These are phyloP conservation scores for Adansonia digitata DNA, from an alignment of 345 rosid genomes.

Conservation along the genomic window DNA sequence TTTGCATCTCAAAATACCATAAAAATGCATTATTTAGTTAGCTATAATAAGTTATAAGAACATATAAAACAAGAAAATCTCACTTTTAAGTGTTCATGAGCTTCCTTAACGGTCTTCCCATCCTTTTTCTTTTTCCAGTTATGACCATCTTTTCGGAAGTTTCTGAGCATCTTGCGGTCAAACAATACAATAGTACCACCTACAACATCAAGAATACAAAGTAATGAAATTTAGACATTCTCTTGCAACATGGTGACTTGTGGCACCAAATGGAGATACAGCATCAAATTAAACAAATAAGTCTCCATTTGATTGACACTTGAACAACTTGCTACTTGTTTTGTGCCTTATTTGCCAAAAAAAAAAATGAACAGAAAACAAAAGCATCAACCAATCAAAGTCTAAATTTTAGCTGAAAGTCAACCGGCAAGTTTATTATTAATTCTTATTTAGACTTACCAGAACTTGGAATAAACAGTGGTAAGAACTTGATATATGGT, in stretches of 20 bases:
- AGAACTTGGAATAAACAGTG: background rate
- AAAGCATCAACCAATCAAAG: background rate
- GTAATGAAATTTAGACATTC: background rate
- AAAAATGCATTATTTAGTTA: background rate
- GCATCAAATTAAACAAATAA: background rate
- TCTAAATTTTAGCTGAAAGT: background rate
- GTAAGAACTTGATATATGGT: background rate
- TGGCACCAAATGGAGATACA: background rate
- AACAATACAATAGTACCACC: constrained; percentile 78
- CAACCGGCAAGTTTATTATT: background rate
- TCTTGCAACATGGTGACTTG: background rate
- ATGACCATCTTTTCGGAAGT: constrained; percentile 96
- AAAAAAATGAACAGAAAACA: background rate
- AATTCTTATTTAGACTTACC: background rate
- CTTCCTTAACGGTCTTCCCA: constrained; percentile 97
- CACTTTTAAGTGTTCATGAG: constrained; percentile 97
- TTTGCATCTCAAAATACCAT: background rate
- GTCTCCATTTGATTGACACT: background rate
- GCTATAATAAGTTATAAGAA: constrained; percentile 8
- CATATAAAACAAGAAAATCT: constrained; percentile 20
- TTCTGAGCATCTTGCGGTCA: constrained; percentile 95
- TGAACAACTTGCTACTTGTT: background rate
- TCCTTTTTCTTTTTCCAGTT: constrained; percentile 99
- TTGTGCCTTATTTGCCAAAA: background rate
- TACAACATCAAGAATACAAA: constrained; percentile 26